Conservation (phyloP, 768 basidiomycete species). For the Pisolithus albus region DNA sequence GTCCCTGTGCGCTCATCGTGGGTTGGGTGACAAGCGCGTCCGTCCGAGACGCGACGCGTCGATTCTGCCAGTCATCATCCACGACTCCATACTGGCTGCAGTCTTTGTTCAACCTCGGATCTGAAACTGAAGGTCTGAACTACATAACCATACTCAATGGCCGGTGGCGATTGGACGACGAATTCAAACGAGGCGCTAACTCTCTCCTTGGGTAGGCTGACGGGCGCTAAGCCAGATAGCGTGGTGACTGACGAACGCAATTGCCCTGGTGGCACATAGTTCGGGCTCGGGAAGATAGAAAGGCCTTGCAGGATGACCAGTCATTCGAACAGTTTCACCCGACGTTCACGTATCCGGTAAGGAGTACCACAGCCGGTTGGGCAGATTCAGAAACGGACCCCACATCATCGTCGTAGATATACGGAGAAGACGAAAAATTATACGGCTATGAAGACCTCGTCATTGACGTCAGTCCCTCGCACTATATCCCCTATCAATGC, state of each 20-base stretch:
- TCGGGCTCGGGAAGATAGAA: conserved; percentile 61
- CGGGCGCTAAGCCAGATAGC: background rate
- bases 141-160: conserved; percentile 10
- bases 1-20: conserved; percentile 23
- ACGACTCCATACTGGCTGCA: background rate
- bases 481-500: background rate
- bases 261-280: conserved; percentile 36
- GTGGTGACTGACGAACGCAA: background rate
- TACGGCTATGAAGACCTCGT: conserved; percentile 85
- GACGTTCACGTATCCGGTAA: conserved; percentile 87
- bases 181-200: conserved; percentile 73
- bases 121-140: background rate
- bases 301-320: conserved; percentile 49
- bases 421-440: conserved; percentile 92
- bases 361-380: conserved; percentile 17
- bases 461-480: conserved; percentile 59
- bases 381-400: conserved; percentile 1
- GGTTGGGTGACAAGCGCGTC: background rate
- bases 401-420: conserved; percentile 52
- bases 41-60: conserved; percentile 22
- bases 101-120: background rate
- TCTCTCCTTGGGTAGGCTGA: conserved; percentile 59
- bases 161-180: conserved; percentile 56
- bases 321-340: conserved; percentile 70
- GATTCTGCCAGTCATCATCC: background rate